Base-by-base conservation (phyloP, 148 eudicot genomes). In the Heliamphora exappendiculata region DNA sequence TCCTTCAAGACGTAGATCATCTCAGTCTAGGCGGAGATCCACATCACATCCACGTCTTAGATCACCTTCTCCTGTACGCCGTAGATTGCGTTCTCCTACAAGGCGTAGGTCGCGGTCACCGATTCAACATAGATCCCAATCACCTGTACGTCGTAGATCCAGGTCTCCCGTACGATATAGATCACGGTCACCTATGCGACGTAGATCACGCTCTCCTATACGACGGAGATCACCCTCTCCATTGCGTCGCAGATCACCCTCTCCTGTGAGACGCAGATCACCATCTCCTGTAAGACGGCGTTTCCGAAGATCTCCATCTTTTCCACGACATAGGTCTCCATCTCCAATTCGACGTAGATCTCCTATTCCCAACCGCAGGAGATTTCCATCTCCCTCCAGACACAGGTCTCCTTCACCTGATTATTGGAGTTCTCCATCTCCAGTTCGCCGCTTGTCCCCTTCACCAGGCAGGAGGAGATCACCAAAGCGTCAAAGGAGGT, bases 281-380 rank as follows among this genome's bases (percentile, higher is more conserved):
- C 89, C 87, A 54, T 84, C 89, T 65, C 88, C 90, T 75, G 31
- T 75, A 2, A 73, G 86, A 53, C 77, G 81, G 62, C 72, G 79
- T 26, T 63, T 73, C 19, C 89, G 88, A 42, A 84, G 94, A 60
- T 89, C 86, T 74, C 84, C 80, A 31, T 87, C 90, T 49, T 81
- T 84, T 76, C 85, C 82, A 74, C 79, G 75, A 4, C 85, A 72
- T 10, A 79, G 78, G 71, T 85, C 89, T 65, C 79, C 76, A 13
- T 84, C 84, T 66, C 90, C 88, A 70, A 73, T 53, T 50, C 76
- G 82, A 1, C 90, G 84, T 39, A 88, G 89, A 82, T 78, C 90
- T 59, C 86, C 89, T 6, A 67, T 84, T 55, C 81, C 78, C 58
- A 76, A 69, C 16, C 81, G 78, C n/a, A 86, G 82, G 59, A 85